phyloP scores from a whole-genome alignment of 139 green algal species.

The Chlorella sp. region DNA sequence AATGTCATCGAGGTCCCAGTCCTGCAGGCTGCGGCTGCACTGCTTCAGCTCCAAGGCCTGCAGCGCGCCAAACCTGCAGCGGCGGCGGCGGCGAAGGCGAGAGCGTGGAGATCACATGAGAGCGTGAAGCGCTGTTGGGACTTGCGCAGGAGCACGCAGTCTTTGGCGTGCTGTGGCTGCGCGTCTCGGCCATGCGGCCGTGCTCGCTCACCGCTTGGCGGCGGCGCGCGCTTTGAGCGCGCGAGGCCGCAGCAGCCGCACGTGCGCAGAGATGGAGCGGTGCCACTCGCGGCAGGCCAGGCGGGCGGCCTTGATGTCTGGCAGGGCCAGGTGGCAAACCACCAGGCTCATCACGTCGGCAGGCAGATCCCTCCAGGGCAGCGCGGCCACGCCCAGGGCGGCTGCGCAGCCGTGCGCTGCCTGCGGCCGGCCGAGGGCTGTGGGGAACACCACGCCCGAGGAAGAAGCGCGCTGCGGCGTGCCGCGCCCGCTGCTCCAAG shows the following conservation, averaged over 20 bases:
- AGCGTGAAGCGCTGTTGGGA: too few relatives aligned
- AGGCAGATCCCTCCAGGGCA: constrained; percentile 26
- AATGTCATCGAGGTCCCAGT: constrained; percentile 10
- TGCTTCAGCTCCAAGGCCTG: constrained; percentile 30
- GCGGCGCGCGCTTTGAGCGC: neutral
- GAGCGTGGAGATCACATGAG: too few relatives aligned
- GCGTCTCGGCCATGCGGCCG: too few relatives aligned
- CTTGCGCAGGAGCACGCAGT: too few relatives aligned
- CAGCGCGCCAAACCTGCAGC: constrained; percentile 30
- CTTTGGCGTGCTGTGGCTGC: too few relatives aligned
- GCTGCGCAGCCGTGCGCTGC: too few relatives aligned
- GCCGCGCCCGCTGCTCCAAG: too few relatives aligned
- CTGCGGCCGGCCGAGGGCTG: neutral
- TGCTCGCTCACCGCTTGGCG: neutral
- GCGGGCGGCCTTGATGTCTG: constrained; percentile 24
- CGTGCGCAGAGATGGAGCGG: neutral
- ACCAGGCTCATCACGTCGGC: constrained; percentile 29
- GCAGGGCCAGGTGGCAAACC: neutral
- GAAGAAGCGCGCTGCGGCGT: too few relatives aligned
- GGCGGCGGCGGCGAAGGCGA: neutral
- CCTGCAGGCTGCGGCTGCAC: constrained; percentile 15
- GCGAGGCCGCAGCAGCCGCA: constrained; percentile 18
- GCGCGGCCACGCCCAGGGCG: too few relatives aligned
- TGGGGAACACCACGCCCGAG: too few relatives aligned
- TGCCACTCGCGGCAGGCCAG: constrained; percentile 40